Percentiles rank a stretch among this genome's conserved stretches.
Conservation (phyloP, 129 eudicot genomes). For the Helianthus annuus region DNA sequence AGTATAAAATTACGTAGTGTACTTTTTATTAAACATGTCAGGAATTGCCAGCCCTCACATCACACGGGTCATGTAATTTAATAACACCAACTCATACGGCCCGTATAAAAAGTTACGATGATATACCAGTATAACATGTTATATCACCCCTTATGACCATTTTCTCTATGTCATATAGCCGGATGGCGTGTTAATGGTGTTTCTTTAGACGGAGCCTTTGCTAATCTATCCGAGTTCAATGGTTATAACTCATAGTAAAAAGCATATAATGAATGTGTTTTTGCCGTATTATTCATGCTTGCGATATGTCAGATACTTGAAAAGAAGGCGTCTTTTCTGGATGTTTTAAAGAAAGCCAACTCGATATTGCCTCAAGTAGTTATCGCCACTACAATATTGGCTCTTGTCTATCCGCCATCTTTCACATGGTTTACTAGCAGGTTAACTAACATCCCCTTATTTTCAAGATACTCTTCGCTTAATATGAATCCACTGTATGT, state of each 20-base stretch:
- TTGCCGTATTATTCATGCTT: not conserved
- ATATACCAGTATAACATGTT: not conserved
- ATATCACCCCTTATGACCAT: not conserved
- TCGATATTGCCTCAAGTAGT: conserved; percentile 88
- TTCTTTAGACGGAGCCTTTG: not conserved
- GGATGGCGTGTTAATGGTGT: not conserved
- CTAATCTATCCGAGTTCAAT: not conserved
- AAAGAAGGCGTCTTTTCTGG: conserved; percentile 52
- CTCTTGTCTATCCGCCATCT: conserved; percentile 94
- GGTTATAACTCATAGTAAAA: not conserved
- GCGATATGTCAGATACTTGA: conserved; percentile 40
- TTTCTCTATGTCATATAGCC: not conserved
- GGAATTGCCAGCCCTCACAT: too few relatives aligned
- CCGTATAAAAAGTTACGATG: not conserved
- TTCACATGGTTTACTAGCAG: conserved; percentile 98
- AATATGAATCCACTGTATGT: not conserved
- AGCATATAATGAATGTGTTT: not conserved
- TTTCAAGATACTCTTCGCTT: not conserved
- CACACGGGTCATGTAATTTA: not conserved
- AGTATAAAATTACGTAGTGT: too few relatives aligned
- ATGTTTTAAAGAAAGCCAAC: conserved; percentile 72
- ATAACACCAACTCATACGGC: not conserved
- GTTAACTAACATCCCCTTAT: conserved; percentile 29
- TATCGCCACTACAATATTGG: conserved; percentile 83
- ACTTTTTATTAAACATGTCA: too few relatives aligned